Evolutionary conservation across 2,329 filamentous ascomycete genomes (phyloP).

Genomic region (Septoria petroselini): DNA sequence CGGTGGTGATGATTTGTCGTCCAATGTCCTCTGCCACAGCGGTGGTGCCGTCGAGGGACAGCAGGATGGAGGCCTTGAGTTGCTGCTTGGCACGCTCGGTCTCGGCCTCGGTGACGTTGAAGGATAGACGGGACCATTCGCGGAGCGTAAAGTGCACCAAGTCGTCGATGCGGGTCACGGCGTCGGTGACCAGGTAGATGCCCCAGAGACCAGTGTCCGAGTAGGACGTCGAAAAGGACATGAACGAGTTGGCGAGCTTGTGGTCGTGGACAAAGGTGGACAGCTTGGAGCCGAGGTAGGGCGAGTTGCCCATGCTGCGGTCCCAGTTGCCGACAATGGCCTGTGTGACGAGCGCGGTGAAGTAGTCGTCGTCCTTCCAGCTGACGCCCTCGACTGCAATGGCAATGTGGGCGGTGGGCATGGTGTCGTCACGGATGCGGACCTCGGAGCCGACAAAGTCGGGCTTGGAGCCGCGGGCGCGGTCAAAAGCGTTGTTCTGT

Average conservation of each 20-base stretch:
- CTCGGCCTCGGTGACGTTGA: slow-evolving; percentile 83
- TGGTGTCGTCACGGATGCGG: slow-evolving; percentile 90
- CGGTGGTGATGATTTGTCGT: slow-evolving; percentile 96
- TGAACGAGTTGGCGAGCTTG: slow-evolving; percentile 98
- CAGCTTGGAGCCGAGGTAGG: slow-evolving; percentile 97
- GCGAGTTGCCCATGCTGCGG: slow-evolving; percentile 95
- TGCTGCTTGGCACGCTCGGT: slow-evolving; percentile 98
- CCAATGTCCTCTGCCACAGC: slow-evolving; percentile 97
- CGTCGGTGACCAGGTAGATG: slow-evolving; percentile 96
- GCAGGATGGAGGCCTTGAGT: slow-evolving; percentile 95
- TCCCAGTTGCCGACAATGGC: slow-evolving; percentile 99
- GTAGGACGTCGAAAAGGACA: slow-evolving; percentile 99
- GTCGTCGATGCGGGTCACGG: slow-evolving; percentile 83
- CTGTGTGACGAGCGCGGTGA: slow-evolving; percentile 94
- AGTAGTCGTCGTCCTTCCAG: slow-evolving; percentile 99
- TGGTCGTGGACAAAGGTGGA: slow-evolving; percentile 91
- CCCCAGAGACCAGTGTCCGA: slow-evolving; percentile 99
- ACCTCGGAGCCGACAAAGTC: slow-evolving; percentile 97
- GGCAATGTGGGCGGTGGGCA: slow-evolving; percentile 94
- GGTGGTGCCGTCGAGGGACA: slow-evolving; percentile 95
- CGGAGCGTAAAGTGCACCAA: slow-evolving; percentile 97
- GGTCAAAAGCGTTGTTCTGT: slow-evolving; percentile 67
- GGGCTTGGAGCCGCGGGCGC: slow-evolving; percentile 77
- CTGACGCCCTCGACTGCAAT: slow-evolving; percentile 98
- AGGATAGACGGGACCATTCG: slow-evolving; percentile 94